These are phyloP conservation scores for Backusella tarrabulga DNA, from an alignment of 192 early-diverging fungal genomes.

Conservation along the genomic window DNA sequence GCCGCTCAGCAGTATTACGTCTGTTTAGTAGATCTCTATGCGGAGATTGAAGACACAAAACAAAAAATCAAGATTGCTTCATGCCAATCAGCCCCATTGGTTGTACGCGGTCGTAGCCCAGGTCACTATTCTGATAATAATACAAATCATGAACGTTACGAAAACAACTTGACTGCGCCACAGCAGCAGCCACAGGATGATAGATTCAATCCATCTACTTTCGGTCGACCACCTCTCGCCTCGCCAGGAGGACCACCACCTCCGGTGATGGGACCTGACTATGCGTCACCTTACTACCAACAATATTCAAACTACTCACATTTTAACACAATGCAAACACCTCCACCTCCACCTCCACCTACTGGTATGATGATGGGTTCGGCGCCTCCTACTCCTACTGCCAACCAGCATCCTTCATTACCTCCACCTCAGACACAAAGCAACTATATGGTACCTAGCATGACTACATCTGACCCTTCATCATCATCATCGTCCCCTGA, in stretches of 20 bases:
- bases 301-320: slow-evolving; percentile 9
- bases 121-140: slow-evolving; percentile 82
- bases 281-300: slow-evolving; percentile 19
- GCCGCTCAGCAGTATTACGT: slow-evolving; percentile 95
- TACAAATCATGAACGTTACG: slow-evolving; percentile 14
- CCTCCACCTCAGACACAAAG: slow-evolving; percentile 20
- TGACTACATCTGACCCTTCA: slow-evolving; percentile 28
- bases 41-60: slow-evolving; percentile 62
- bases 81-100: slow-evolving; percentile 75
- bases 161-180: background rate
- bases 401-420: background rate
- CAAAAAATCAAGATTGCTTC: slow-evolving; percentile 58
- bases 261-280: slow-evolving; percentile 16
- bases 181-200: slow-evolving; percentile 11
- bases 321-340: background rate
- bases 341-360: background rate
- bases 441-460: slow-evolving; percentile 40
- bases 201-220: slow-evolving; percentile 17
- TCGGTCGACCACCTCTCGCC: slow-evolving; percentile 1
- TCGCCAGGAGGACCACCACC: background rate
- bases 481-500: slow-evolving; percentile 39
- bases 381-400: slow-evolving; percentile 25
- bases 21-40: slow-evolving; percentile 78
- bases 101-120: slow-evolving; percentile 91
- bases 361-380: slow-evolving; percentile 26